These are phyloP conservation scores for Capronia coronata DNA, from an alignment of 2,329 filamentous ascomycete species.

Conservation along the genomic window DNA sequence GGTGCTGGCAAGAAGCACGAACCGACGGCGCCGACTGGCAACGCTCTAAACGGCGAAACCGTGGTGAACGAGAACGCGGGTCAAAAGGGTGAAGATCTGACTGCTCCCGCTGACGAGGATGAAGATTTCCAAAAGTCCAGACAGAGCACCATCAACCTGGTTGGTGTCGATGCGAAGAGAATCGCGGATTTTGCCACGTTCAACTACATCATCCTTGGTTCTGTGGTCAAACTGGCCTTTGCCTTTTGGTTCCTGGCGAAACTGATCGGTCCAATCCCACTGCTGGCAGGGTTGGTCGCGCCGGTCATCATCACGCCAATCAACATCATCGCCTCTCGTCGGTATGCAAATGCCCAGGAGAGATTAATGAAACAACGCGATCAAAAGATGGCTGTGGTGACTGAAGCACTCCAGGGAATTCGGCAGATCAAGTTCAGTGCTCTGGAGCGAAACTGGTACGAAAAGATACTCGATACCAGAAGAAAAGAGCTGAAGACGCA, in stretches of 20 bases:
- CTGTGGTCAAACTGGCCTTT: conserved; percentile 57
- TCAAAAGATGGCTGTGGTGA: conserved; percentile 66
- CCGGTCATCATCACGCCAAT: conserved; percentile 61
- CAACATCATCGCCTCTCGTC: conserved; percentile 61
- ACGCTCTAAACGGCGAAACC: conserved; percentile 28
- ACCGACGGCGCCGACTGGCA: conserved; percentile 17
- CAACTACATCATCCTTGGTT: conserved; percentile 59
- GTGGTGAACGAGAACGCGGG: conserved; percentile 32
- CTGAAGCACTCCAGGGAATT: conserved; percentile 71
- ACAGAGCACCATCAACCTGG: conserved; percentile 69
- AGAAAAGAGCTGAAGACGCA: conserved; percentile 60
- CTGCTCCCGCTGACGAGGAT: conserved; percentile 43
- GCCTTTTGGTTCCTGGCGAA: conserved; percentile 61
- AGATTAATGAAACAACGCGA: conserved; percentile 69
- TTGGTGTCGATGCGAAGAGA: conserved; percentile 67
- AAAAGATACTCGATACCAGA: conserved; percentile 59
- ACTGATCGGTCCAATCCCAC: conserved; percentile 65
- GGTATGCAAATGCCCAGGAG: conserved; percentile 60
- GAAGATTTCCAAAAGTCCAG: conserved; percentile 52
- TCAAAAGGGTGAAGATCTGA: conserved; percentile 33
- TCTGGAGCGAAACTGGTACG: conserved; percentile 67
- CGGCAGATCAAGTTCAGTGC: conserved; percentile 81
- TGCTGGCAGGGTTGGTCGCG: conserved; percentile 58
- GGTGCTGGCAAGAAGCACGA: conserved; percentile 41
- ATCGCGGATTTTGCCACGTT: conserved; percentile 62